Conservation (phyloP, 108 stramenopile genomes). For the Aurantiochytrium sp. region DNA sequence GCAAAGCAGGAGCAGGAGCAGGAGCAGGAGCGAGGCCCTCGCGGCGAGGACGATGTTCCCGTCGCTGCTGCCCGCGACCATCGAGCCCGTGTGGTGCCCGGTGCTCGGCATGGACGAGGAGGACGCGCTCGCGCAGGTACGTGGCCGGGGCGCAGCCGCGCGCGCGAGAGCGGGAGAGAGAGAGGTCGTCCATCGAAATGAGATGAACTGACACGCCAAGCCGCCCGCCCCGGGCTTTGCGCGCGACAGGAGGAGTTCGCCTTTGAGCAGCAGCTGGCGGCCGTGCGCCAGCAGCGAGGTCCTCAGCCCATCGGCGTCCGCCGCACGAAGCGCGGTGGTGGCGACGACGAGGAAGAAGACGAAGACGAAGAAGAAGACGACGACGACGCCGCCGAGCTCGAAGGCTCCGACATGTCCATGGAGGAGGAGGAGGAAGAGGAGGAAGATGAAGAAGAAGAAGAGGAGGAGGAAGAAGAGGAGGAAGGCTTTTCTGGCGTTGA, state of each 20-base stretch:
- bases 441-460: background rate
- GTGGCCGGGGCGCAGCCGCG: background rate
- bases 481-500: background rate
- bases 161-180: background rate
- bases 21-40: too few relatives aligned
- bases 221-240: background rate
- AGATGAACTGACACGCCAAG: background rate
- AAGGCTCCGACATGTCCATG: background rate
- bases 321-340: background rate
- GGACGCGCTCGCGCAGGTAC: background rate
- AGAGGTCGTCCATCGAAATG: background rate
- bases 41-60: background rate
- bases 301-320: background rate
- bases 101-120: constrained; percentile 6
- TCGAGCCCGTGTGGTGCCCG: constrained; percentile 12
- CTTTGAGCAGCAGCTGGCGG: background rate
- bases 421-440: background rate
- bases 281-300: background rate
- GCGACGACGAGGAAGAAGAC: background rate
- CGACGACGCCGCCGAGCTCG: background rate
- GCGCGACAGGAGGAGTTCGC: background rate
- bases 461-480: background rate
- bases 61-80: background rate
- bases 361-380: background rate
- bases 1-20: too few relatives aligned